Base-by-base conservation (phyloP, 768 basidiomycete species). In the Steccherinum ochraceum region DNA sequence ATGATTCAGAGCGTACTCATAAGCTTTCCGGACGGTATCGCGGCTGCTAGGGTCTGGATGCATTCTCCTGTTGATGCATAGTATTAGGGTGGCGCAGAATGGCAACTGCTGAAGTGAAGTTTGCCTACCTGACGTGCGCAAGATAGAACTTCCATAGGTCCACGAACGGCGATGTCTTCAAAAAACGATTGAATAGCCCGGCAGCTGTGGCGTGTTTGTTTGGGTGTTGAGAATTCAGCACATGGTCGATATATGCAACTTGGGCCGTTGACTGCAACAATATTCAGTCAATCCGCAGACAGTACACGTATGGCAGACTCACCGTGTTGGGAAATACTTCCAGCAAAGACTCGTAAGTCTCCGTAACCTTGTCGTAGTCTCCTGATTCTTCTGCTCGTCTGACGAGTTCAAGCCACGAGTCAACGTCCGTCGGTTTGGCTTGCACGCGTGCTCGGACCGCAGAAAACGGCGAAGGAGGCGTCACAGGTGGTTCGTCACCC, bases 71-170 rank as follows among this genome's bases (percentile, higher is more conserved):
- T 47, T 55, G 53, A 54, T 41, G 11, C 11, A 56, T 40, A 39
- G 5, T 48, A 60, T 58, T 53, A 53, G 55, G 52, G 10, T 27
- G 20, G 20, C 48, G 19, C 21, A 41, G 49, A 44, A 24, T 23
- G 27, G 45, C 45, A 54, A 26, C 23, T 43, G 56, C 39, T 46
- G 43, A 50, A 20, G 24, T 48, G 43, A 46, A 79, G 16, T 16
- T 35, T n/a, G n/a, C 84, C 59, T 69, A 88, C 77, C 95, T 81
- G 61, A 99, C 91, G 67, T 96, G 97, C 42, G 84, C 84, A 55
- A 99, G 72, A 68, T 99, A 99, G 62, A 89, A 91, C 63, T 83
- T 87, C 89, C 92, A 95, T 2, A 97, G 74, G 54, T 91, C 88
- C 56, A 94, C 92, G 49, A 85, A 86, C 4, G 93, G 89, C 0